Base-by-base conservation (phyloP, 2,329 filamentous ascomycete genomes). In the Apiospora malaysiana region DNA sequence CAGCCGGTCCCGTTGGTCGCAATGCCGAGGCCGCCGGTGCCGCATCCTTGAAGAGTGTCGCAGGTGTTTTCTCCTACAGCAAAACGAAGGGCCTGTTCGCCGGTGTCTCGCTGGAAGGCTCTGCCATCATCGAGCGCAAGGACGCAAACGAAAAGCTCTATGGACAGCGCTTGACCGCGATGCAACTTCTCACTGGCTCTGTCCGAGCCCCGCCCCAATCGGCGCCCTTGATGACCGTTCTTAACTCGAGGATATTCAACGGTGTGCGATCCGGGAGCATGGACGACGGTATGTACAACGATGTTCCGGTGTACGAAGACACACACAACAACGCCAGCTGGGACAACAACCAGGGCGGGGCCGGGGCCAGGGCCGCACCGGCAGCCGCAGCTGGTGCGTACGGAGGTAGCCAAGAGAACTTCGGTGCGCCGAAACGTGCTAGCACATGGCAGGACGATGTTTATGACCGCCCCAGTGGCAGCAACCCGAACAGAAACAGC, bases 81-180 rank as follows among this genome's bases (percentile, higher is more conserved):
- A 98, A 98, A 84, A 99, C 96, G 16, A 98, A 98, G 85, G 96
- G 96, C 25, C 85, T 99, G 43, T 99, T 99, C 77, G 96, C 96
- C 6, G 96, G 96, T 79, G 95, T 99, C 66, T 97, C 93, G 76
- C 85, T 99, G 75, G 96, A 99, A 81, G 96, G 96, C 27, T 95
- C 93, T 73, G 94, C 93, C 69, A 92, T 99, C 74, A 93, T 98
- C 74, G 96, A 99, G 84, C 90, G 96, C 74, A 92, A 94, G 83
- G 96, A 99, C 82, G 96, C 96, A 76, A 99, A 99, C 80, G 93
- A 97, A 83, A 97, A 97, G 84, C 88, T 99, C 72, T 99, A 99
- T 81, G 93, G 94, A 73, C 90, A 92, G 71, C 90, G 93, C 72
- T 89, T 93, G 81, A 94, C 93, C 10, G 96, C 96, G 18, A 85